Conservation (phyloP, 2,329 filamentous ascomycete species). For the Trichoderma guizhouense region DNA sequence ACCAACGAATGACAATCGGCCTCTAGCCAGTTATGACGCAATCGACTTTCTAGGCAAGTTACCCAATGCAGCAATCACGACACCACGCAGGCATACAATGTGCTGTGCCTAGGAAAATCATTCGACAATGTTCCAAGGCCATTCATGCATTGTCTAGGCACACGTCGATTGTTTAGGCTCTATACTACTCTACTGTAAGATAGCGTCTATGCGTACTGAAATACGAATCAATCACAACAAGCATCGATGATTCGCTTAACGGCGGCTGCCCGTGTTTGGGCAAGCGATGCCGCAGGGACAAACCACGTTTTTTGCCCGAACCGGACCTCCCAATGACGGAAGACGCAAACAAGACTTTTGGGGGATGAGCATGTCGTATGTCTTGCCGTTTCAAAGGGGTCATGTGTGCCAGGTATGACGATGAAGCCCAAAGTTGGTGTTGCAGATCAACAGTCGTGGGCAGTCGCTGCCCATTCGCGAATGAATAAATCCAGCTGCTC, state of each 20-base stretch:
- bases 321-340: neutral
- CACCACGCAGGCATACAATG: neutral
- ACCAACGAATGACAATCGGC: neutral
- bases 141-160: neutral
- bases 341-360: neutral
- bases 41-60: neutral
- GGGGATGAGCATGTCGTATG: neutral
- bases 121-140: neutral
- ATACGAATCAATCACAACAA: neutral
- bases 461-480: neutral
- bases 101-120: neutral
- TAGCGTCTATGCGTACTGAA: neutral
- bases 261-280: slow-evolving; percentile 2
- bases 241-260: neutral
- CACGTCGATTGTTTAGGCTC: neutral
- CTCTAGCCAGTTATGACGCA: slow-evolving; percentile 9
- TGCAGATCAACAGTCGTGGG: slow-evolving; percentile 1
- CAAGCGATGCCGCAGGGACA: neutral
- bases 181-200: neutral
- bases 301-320: neutral
- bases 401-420: slow-evolving; percentile 16
- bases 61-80: neutral
- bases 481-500: slow-evolving; percentile 15
- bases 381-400: neutral
- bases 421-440: slow-evolving; percentile 5